phyloP scores from a whole-genome alignment of 805 yeast species.

The Groenewaldozyma tartarivorans region DNA sequence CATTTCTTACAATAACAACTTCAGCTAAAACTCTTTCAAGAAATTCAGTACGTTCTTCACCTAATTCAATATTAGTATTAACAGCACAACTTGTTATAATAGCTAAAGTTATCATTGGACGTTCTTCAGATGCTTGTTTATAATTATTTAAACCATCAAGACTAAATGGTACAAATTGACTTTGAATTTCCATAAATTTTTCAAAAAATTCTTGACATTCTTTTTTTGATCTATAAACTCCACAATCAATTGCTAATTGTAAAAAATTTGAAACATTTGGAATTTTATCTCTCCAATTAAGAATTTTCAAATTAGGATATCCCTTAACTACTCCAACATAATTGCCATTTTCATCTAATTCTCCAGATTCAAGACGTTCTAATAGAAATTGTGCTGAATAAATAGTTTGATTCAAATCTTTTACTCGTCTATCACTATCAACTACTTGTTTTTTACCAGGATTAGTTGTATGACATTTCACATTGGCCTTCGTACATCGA shows the following conservation, averaged over 20 bases:
- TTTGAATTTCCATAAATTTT: neutral
- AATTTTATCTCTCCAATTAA: neutral
- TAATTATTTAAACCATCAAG: neutral
- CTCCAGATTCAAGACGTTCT: neutral
- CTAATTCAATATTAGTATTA: constrained; percentile 6
- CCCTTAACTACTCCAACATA: neutral
- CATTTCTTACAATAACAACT: constrained; percentile 1
- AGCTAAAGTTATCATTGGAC: constrained; percentile 9
- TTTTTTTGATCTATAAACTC: neutral
- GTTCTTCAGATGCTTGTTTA: neutral
- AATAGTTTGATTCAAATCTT: neutral
- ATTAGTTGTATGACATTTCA: constrained; percentile 2
- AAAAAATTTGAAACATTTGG: neutral
- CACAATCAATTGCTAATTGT: neutral
- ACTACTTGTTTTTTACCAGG: neutral
- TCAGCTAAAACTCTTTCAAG: constrained; percentile 11
- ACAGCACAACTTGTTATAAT: constrained; percentile 7
- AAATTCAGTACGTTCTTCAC: constrained; percentile 8
- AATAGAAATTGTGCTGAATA: neutral
- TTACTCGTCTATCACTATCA: neutral
- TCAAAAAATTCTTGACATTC: neutral
- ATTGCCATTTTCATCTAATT: neutral
- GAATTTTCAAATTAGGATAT: neutral
- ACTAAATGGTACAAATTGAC: neutral
- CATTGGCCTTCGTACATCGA: constrained; percentile 7